Base-by-base conservation (phyloP, 2,329 filamentous ascomycete genomes). In the Diaporthe vaccinii region DNA sequence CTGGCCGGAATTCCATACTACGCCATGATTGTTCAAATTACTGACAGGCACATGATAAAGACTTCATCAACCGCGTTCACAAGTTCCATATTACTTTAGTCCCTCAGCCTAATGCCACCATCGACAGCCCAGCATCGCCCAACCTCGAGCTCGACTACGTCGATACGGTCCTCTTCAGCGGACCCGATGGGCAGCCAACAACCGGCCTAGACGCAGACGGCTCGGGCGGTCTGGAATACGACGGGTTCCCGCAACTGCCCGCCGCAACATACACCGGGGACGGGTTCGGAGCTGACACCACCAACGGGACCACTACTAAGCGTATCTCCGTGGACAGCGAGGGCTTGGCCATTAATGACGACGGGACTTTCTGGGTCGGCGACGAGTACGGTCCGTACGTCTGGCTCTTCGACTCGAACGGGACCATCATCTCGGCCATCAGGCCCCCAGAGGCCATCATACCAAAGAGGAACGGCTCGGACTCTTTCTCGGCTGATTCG, bases 311-410 rank as follows among this genome's bases (percentile, higher is more conserved):
- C 5, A 58, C 46, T 3, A n/a, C 36, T 9, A 31, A 86, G 74
- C 86, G 90, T 17, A 87, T 94, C 46, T 82, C 89, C 0, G 80
- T 95, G 3, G 93, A 95, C 79, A 84, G 89, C 0, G 93, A 95
- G 84, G 93, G 93, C 1, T 84, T 95, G 0, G 89, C 91, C 1
- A 85, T 95, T 9, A 88, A 88, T 67, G 78, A 84, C 0, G 89
- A 93, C 73, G 91, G 89, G 17, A 86, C 86, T 0, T 94, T 93
- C 83, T 95, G 92, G 91, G 85, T 94, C 53, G 89, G 86, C 10
- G 93, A 95, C 80, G 93, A 94, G 83, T 93, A 93, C 80, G 93
- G 92, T 0, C 92, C 92, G 0, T 94, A 92, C 78, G 84, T 94
- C 31, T 95, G 94, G 85, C 88, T 91, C 59, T 94, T 95, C 82